A percentile compares a stretch with the other conserved stretches of the same genome.
Conservation (phyloP, 1,284 basidiomycete species). For the Pulveroboletus sp. region DNA sequence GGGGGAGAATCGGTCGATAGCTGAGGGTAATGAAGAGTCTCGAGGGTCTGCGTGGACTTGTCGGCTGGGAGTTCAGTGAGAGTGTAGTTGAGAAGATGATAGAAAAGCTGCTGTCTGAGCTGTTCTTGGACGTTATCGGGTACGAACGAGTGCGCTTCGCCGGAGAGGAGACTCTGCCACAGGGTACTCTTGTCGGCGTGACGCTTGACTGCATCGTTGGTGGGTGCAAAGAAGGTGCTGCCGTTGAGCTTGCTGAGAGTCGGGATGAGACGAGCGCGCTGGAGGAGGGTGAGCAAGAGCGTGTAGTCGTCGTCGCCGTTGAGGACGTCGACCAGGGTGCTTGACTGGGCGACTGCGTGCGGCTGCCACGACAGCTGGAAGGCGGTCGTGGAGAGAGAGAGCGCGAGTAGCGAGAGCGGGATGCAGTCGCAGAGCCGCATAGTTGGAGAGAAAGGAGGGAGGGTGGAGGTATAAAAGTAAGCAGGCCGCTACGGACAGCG, state of each 20-base stretch:
- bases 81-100: slow-evolving; percentile 91
- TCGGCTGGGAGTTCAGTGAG: slow-evolving; percentile 52
- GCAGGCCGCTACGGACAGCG: slow-evolving; percentile 5
- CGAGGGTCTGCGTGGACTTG: slow-evolving; percentile 44
- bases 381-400: slow-evolving; percentile 31
- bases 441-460: slow-evolving; percentile 9
- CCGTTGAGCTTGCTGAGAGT: slow-evolving; percentile 85
- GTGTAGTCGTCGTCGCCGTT: slow-evolving; percentile 77
- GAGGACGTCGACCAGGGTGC: slow-evolving; percentile 75
- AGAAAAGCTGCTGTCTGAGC: slow-evolving; percentile 90
- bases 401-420: slow-evolving; percentile 41
- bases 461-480: slow-evolving; percentile 11
- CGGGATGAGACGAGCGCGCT: slow-evolving; percentile 86
- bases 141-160: slow-evolving; percentile 39
- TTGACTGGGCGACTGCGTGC: slow-evolving; percentile 37
- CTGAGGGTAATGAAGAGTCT: slow-evolving; percentile 75
- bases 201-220: slow-evolving; percentile 82
- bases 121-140: slow-evolving; percentile 84
- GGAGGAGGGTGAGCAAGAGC: slow-evolving; percentile 78
- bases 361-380: slow-evolving; percentile 37
- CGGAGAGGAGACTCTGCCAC: slow-evolving; percentile 49
- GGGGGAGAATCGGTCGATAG: slow-evolving; percentile 55
- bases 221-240: slow-evolving; percentile 92
- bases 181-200: slow-evolving; percentile 46
- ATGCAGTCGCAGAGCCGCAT: slow-evolving; percentile 43